Evolutionary conservation across 176 grass and related monocot species (phyloP).

Genomic region (Cocos nucifera): DNA sequence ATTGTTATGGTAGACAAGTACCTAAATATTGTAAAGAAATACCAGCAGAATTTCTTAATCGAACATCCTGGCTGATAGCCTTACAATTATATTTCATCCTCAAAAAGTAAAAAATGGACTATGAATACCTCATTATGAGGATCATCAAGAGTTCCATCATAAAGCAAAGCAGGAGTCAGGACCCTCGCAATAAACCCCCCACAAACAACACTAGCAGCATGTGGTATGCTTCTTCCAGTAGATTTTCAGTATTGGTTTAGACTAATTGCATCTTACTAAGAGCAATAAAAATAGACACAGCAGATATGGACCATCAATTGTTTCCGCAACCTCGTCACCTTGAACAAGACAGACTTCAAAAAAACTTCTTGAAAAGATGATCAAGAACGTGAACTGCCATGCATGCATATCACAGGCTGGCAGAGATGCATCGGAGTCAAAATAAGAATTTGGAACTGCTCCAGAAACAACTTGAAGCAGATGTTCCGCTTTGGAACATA

Average conservation of each 20-base stretch:
- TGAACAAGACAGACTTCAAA: constrained; percentile 73
- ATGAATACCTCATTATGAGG: constrained; percentile 78
- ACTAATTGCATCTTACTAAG: background rate
- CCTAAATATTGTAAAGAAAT: too few relatives aligned
- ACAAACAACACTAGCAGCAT: constrained; percentile 75
- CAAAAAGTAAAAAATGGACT: constrained; percentile 1
- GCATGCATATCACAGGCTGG: constrained; percentile 48
- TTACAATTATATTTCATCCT: constrained; percentile 4
- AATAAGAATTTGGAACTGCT: too few relatives aligned
- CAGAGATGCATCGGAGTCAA: too few relatives aligned
- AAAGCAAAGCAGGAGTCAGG: constrained; percentile 96
- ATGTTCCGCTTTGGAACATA: too few relatives aligned
- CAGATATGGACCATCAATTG: constrained; percentile 9
- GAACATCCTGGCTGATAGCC: background rate
- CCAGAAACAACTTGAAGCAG: too few relatives aligned
- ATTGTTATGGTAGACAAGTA: too few relatives aligned
- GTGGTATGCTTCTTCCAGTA: constrained; percentile 62
- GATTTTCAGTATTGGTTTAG: constrained; percentile 25
- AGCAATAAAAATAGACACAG: constrained; percentile 2
- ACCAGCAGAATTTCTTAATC: background rate
- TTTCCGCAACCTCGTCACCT: constrained; percentile 70
- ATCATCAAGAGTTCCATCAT: constrained; percentile 95
- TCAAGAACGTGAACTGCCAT: constrained; percentile 68
- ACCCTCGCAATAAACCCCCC: constrained; percentile 56
- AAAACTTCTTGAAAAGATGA: constrained; percentile 72